These are phyloP conservation scores for Lathyrus aphaca DNA, from an alignment of 306 rosid genomes.

Conservation along the genomic window DNA sequence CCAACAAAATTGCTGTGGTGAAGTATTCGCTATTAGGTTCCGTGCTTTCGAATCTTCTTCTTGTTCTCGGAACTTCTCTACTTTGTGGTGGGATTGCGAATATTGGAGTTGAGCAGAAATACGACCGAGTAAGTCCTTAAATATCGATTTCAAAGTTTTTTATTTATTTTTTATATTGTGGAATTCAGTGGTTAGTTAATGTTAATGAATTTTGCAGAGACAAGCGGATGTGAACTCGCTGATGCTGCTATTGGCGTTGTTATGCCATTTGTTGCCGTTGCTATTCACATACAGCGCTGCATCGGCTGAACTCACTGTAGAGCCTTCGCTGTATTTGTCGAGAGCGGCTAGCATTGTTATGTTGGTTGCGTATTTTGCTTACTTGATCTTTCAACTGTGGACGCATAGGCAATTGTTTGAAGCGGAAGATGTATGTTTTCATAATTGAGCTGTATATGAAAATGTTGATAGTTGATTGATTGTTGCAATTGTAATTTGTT, in stretches of 20 bases:
- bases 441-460: slow-evolving; percentile 7
- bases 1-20: slow-evolving; percentile 67
- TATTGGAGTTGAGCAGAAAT: slow-evolving; percentile 55
- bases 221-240: slow-evolving; percentile 87
- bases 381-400: slow-evolving; percentile 76
- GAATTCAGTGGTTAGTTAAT: neutral
- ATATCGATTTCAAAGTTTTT: too few species aligned
- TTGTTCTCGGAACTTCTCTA: slow-evolving; percentile 87
- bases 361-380: slow-evolving; percentile 72
- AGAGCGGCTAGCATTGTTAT: slow-evolving; percentile 77
- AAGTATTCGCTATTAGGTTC: slow-evolving; percentile 95
- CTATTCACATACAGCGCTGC: slow-evolving; percentile 54
- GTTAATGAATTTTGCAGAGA: slow-evolving; percentile 54
- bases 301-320: slow-evolving; percentile 35
- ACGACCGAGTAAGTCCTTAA: slow-evolving; percentile 61
- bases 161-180: too few species aligned
- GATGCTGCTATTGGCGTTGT: slow-evolving; percentile 66
- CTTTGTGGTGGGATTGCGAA: slow-evolving; percentile 79
- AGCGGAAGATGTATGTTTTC: slow-evolving; percentile 56
- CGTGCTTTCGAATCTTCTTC: slow-evolving; percentile 84
- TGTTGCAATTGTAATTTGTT: slow-evolving; percentile 7
- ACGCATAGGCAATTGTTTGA: slow-evolving; percentile 81
- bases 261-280: slow-evolving; percentile 87
- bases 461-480: neutral
- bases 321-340: slow-evolving; percentile 63